Percentiles rank a stretch among this genome's conserved stretches.
Conservation (phyloP, 495 filamentous ascomycete species). For the Zalerion maritima region DNA sequence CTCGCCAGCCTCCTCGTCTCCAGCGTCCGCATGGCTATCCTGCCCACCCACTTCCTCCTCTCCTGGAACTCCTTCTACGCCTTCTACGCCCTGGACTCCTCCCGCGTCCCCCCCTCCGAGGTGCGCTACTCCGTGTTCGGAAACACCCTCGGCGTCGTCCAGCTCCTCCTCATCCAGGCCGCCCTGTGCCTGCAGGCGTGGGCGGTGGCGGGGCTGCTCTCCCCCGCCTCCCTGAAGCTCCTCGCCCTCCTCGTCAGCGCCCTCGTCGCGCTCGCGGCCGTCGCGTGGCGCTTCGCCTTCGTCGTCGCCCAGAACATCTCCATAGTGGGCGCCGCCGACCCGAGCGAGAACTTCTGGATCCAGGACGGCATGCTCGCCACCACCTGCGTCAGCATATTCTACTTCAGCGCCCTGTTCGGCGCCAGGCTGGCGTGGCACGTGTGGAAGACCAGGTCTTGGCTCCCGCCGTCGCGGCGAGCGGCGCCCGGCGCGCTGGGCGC, state of each 20-base stretch:
- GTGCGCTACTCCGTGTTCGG: conserved; percentile 37
- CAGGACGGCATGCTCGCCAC: conserved; percentile 36
- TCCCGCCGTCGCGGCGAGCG: conserved; percentile 14
- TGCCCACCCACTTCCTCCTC: conserved; percentile 42
- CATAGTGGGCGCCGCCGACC: conserved; percentile 25
- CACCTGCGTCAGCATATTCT: conserved; percentile 52
- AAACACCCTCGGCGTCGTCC: conserved; percentile 38
- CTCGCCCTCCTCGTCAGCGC: conserved; percentile 34
- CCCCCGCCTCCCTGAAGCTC: conserved; percentile 18
- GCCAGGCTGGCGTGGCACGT: conserved; percentile 45
- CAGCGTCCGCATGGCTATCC: conserved; percentile 43
- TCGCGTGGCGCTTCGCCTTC: conserved; percentile 45
- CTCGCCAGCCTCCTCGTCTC: conserved; percentile 30
- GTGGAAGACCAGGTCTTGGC: conserved; percentile 14
- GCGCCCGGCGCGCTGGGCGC: conserved; percentile 16
- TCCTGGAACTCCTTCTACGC: conserved; percentile 45
- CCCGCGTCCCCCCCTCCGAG: conserved; percentile 28
- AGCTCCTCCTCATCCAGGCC: conserved; percentile 43
- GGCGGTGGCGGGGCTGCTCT: conserved; percentile 42
- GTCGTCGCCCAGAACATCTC: conserved; percentile 39
- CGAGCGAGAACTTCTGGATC: conserved; percentile 25
- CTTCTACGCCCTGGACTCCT: conserved; percentile 41
- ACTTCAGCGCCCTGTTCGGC: conserved; percentile 62
- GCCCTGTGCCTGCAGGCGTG: conserved; percentile 64
- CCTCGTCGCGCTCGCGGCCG: conserved; percentile 35